phyloP scores from a whole-genome alignment of 805 yeast genomes.

The Candida chilensis region DNA sequence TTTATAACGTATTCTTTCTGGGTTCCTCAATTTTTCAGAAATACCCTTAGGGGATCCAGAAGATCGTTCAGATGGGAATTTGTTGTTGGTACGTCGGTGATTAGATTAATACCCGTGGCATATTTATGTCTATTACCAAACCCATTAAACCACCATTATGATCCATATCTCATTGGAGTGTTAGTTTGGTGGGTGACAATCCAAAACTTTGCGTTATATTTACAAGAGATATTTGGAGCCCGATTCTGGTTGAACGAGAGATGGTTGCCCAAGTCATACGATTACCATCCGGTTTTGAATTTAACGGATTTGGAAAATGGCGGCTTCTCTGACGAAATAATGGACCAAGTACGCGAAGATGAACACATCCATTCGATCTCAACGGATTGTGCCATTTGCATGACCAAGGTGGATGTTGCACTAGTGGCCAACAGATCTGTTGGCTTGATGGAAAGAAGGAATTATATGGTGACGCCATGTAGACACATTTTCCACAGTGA shows the following conservation, averaged over 20 bases:
- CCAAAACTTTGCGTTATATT: conserved; percentile 48
- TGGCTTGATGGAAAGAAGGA: conserved; percentile 18
- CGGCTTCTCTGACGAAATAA: conserved; percentile 45
- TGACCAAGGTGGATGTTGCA: conserved; percentile 66
- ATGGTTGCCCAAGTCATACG: conserved; percentile 72
- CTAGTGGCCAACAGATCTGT: conserved; percentile 15
- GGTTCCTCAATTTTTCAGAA: conserved; percentile 84
- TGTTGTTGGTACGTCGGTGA: conserved; percentile 54
- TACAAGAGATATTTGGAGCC: conserved; percentile 68
- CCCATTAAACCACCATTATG: conserved; percentile 64
- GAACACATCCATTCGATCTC: conserved; percentile 14
- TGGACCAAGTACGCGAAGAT: conserved; percentile 18
- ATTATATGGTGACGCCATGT: conserved; percentile 86
- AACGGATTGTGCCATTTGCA: conserved; percentile 86
- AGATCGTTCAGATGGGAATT: conserved; percentile 68
- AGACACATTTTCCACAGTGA: conserved; percentile 81
- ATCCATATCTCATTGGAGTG: conserved; percentile 35
- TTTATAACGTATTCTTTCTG: conserved; percentile 61
- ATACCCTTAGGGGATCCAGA: conserved; percentile 60
- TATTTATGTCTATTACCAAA: conserved; percentile 52
- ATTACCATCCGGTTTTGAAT: conserved; percentile 65
- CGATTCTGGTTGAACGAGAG: conserved; percentile 75
- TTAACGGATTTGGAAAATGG: conserved; percentile 55
- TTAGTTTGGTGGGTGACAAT: conserved; percentile 45
- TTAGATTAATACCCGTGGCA: conserved; percentile 55